These are phyloP conservation scores for Glonium stellatum DNA, from an alignment of 495 filamentous ascomycete species.

Conservation along the genomic window DNA sequence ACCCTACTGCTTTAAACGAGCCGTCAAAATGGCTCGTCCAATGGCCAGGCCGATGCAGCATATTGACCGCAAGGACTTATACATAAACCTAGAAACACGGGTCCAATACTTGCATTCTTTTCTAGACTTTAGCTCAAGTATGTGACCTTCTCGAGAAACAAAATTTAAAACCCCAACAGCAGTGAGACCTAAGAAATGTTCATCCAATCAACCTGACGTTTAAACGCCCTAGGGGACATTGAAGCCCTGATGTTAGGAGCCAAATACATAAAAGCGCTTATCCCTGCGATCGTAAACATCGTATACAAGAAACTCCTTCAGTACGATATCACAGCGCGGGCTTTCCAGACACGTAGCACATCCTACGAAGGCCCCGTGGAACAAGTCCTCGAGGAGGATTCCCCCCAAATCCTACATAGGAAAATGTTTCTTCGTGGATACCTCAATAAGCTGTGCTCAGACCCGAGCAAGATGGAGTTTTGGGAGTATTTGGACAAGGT, in stretches of 20 bases:
- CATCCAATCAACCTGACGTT: neutral
- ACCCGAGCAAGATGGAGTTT: conserved; percentile 65
- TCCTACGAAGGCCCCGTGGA: conserved; percentile 56
- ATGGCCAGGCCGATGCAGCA: conserved; percentile 36
- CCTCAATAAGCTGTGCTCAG: conserved; percentile 59
- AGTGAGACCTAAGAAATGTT: neutral
- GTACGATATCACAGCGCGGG: conserved; percentile 66
- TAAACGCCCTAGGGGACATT: conserved; percentile 48
- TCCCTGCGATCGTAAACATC: conserved; percentile 64
- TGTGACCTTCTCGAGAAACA: conserved; percentile 17
- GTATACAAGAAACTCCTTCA: conserved; percentile 72
- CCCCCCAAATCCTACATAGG: conserved; percentile 64
- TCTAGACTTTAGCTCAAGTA: conserved; percentile 64
- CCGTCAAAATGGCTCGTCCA: conserved; percentile 11
- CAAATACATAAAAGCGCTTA: conserved; percentile 68
- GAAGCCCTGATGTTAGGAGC: conserved; percentile 57
- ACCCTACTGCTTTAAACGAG: too few species aligned
- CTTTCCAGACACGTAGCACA: conserved; percentile 61
- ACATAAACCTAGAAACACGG: conserved; percentile 58
- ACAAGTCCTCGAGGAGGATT: conserved; percentile 53
- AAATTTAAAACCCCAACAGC: neutral
- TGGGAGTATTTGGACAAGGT: conserved; percentile 77
- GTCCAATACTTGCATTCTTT: conserved; percentile 66
- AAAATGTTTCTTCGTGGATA: conserved; percentile 73
- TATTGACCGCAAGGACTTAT: conserved; percentile 61